A percentile compares a stretch with the other conserved stretches of the same genome.
phyloP scores from a whole-genome alignment of 192 early-diverging fungal species.

The Phlyctochytrium planicorne region DNA sequence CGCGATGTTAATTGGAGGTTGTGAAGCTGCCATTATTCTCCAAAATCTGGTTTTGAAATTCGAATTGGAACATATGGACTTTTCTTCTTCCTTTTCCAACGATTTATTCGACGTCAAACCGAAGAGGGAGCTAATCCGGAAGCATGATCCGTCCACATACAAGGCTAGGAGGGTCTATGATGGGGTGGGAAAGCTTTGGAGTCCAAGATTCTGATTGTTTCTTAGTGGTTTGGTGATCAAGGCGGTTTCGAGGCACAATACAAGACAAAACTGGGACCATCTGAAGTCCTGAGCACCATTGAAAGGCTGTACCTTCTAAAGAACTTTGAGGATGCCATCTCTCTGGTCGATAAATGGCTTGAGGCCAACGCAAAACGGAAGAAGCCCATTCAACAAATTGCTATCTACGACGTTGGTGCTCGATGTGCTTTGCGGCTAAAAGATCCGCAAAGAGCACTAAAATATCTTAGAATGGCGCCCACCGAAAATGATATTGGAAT shows the following conservation, averaged over 20 bases:
- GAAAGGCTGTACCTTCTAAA: slow-evolving; percentile 3
- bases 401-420: slow-evolving; percentile 12
- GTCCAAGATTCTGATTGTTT: too few relatives aligned
- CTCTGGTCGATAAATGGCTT: slow-evolving; percentile 2
- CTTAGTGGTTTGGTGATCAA: slow-evolving; percentile 1
- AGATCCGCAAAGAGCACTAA: not conserved
- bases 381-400: slow-evolving; percentile 7
- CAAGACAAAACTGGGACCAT: slow-evolving; percentile 9
- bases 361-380: not conserved
- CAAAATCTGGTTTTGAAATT: not conserved
- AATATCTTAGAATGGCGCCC: not conserved
- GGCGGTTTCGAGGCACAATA: not conserved
- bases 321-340: not conserved
- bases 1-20: slow-evolving; percentile 68
- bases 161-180: not conserved
- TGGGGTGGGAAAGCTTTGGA: not conserved
- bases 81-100: not conserved
- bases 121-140: not conserved
- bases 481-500: not conserved
- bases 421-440: not conserved
- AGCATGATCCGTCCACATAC: not conserved
- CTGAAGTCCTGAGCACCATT: not conserved
- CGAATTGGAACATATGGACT: slow-evolving; percentile 3
- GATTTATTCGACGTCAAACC: not conserved
- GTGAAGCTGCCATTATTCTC: slow-evolving; percentile 17